Percentiles rank a stretch among this genome's conserved stretches.
Evolutionary conservation across 805 yeast species (phyloP).

Genomic region (Scheffersomyces amazonensis): DNA sequence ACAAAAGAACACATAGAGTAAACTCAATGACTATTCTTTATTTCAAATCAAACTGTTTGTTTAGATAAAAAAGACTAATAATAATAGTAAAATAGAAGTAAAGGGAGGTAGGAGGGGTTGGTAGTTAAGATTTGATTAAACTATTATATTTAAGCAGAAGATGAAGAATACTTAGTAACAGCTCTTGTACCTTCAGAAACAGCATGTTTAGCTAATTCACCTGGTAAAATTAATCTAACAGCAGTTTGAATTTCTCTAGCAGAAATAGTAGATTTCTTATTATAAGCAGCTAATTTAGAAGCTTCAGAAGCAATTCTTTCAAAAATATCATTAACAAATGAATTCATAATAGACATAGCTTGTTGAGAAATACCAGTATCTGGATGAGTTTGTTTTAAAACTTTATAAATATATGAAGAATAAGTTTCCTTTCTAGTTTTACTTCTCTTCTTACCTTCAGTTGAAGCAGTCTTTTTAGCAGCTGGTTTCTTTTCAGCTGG

Average conservation of each 20-base stretch:
- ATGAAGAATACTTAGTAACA: slow-evolving; percentile 91
- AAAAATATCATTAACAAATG: slow-evolving; percentile 95
- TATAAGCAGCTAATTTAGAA: slow-evolving; percentile 97
- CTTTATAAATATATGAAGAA: slow-evolving; percentile 98
- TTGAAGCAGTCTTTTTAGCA: slow-evolving; percentile 83
- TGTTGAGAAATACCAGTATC: slow-evolving; percentile 99
- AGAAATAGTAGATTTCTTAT: slow-evolving; percentile 96
- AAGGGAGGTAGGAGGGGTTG: too few relatives aligned
- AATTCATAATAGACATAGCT: slow-evolving; percentile 98
- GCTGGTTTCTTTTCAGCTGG: slow-evolving; percentile 94
- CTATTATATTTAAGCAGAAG: slow-evolving; percentile 26
- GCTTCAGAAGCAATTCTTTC: slow-evolving; percentile 98
- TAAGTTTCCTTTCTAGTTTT: slow-evolving; percentile 98
- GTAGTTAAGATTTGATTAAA: too few relatives aligned
- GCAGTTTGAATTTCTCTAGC: slow-evolving; percentile 99
- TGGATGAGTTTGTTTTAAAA: slow-evolving; percentile 97
- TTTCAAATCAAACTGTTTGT: neutral
- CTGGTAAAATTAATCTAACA: slow-evolving; percentile 95
- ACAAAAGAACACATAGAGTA: neutral
- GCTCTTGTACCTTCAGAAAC: slow-evolving; percentile 99
- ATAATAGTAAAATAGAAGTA: neutral
- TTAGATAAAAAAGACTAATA: slow-evolving; percentile 1
- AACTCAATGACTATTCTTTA: too few relatives aligned
- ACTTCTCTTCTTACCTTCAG: slow-evolving; percentile 85
- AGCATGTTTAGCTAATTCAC: slow-evolving; percentile 98